Evolutionary conservation across 495 filamentous ascomycete species (phyloP), one percentile per base, ranked within the genome.

Genomic region (Hyphodiscus hymeniophilus): DNA sequence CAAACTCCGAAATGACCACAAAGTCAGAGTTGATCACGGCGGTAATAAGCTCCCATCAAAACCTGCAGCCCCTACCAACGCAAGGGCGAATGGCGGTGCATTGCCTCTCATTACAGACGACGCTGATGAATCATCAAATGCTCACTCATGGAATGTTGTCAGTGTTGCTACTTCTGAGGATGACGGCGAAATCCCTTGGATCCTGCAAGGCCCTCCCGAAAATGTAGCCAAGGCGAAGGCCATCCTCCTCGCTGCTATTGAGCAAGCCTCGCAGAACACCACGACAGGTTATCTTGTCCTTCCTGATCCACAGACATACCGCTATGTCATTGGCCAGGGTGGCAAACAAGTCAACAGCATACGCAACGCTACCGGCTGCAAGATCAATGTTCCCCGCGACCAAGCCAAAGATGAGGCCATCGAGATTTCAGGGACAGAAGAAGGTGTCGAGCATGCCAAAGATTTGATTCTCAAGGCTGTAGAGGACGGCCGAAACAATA

Each of bases 101-200:
- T 74, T 94, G 33, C 94, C 90, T 26, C 64, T 97, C 51, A 97
- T 95, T 63, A 96, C 87, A 3, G 91, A 97, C 55, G 83, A 92
- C 36, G 79, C 71, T 16, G 72, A 75, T 32, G 68, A 70, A 0
- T 57, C 73, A 12, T 66, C 71, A 1, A 77, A 87, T 28, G 73
- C 68, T 22, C 80, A 92, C 69, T 85, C 81, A 1, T 98, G 87
- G 87, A 85, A 85, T 47, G 63, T 89, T 6, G 70, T 90, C 38
- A 80, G 89, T 57, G 69, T 67, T 44, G 63, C 66, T 38, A 53
- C 60, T 38, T 58, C 63, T 4, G 61, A 63, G 18, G 76, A 86
- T 45, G 75, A 84, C 28, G 84, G 77, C 22, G 81, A 87, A 15
- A 95, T 95, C 55, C 87, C 94, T 11, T 99, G 92, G 92, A 77